These are phyloP conservation scores for Colletotrichum sp. DNA, from an alignment of 2,329 filamentous ascomycete genomes.

Conservation along the genomic window DNA sequence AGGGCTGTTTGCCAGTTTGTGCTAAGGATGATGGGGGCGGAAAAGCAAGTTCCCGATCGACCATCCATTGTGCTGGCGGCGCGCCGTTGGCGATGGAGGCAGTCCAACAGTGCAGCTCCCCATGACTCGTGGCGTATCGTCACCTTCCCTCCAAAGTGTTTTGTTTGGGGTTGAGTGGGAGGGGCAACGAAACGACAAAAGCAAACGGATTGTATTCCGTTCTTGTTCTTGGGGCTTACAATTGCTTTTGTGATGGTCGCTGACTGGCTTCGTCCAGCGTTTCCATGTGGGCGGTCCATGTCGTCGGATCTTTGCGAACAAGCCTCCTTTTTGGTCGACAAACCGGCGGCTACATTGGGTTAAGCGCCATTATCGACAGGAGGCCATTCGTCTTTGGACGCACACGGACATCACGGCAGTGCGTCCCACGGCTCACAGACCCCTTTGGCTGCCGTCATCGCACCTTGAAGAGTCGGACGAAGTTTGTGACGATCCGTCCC, in stretches of 20 bases:
- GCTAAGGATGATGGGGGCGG: not conserved
- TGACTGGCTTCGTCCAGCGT: not conserved
- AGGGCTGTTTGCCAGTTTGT: not conserved
- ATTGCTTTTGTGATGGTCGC: not conserved
- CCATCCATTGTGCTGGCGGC: not conserved
- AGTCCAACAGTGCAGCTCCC: not conserved
- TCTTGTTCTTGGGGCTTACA: not conserved
- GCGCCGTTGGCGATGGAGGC: not conserved
- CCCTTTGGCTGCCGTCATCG: not conserved
- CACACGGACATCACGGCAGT: conserved; percentile 5
- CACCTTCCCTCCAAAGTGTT: not conserved
- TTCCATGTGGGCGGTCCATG: conserved; percentile 4
- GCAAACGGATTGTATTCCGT: not conserved
- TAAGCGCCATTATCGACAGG: not conserved
- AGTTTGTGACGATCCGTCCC: not conserved
- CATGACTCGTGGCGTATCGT: conserved; percentile 9
- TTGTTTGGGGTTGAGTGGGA: conserved; percentile 3
- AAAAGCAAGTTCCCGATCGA: not conserved
- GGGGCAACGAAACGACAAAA: not conserved
- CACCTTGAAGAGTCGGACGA: not conserved
- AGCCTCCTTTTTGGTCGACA: conserved; percentile 2
- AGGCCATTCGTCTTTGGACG: not conserved
- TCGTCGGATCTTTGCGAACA: conserved; percentile 19
- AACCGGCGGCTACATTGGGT: not conserved
- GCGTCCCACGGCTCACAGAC: not conserved